Percentiles rank a stretch among this genome's conserved stretches.
These are phyloP conservation scores for Cantharellus anzutake DNA, from an alignment of 768 basidiomycete genomes.

Conservation along the genomic window DNA sequence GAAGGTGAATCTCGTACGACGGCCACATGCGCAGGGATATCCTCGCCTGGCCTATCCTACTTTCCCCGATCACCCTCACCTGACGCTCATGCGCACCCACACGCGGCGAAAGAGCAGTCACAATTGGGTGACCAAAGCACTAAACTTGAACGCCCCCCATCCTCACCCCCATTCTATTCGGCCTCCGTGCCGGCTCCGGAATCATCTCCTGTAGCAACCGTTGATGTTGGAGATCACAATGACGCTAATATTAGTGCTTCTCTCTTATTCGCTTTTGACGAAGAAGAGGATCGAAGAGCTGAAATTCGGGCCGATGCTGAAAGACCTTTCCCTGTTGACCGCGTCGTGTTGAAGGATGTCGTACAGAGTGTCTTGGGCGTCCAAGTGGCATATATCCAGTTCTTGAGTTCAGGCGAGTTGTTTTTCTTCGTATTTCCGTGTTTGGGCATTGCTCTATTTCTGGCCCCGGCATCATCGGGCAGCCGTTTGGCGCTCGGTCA, in stretches of 20 bases:
- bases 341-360: conserved; percentile 55
- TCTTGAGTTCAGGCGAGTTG: conserved; percentile 51
- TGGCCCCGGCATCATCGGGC: not conserved
- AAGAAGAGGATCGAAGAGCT: conserved; percentile 5
- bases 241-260: not conserved
- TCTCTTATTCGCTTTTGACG: conserved; percentile 1
- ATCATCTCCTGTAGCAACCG: not conserved
- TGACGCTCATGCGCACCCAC: no score
- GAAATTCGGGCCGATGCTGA: conserved; percentile 28
- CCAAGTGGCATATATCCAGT: conserved; percentile 50
- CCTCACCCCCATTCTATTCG: not conserved
- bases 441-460: conserved; percentile 8
- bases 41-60: no score
- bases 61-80: no score
- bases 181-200: no score
- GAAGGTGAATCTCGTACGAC: no score
- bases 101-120: no score
- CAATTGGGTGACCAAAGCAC: no score
- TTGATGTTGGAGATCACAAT: not conserved
- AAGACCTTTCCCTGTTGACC: conserved; percentile 56
- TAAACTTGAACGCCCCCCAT: not conserved
- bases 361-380: conserved; percentile 48
- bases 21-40: no score
- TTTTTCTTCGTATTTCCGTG: conserved; percentile 1
- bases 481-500: no score